Percentiles rank a stretch among this genome's conserved stretches.
phyloP scores from a whole-genome alignment of 306 rosid genomes.

The Prunus davidiana region DNA sequence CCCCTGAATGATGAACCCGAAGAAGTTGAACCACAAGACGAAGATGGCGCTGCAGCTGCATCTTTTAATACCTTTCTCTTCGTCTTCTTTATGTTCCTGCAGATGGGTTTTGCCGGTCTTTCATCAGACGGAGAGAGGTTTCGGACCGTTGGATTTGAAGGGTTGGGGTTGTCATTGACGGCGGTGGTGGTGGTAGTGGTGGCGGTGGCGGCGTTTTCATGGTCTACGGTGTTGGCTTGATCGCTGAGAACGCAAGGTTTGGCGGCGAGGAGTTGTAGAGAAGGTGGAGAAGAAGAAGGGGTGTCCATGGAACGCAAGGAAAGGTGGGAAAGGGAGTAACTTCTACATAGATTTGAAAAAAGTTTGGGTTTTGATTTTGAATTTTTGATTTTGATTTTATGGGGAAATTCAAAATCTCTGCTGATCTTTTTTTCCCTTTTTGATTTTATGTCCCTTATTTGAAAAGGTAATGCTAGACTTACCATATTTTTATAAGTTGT shows the following conservation, averaged over 20 bases:
- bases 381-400: too few relatives aligned
- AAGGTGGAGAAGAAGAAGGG: slow-evolving; percentile 9
- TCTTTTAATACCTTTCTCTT: slow-evolving; percentile 23
- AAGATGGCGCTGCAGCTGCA: slow-evolving; percentile 33
- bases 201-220: background rate
- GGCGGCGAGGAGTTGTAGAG: slow-evolving; percentile 6
- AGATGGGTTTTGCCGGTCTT: slow-evolving; percentile 4
- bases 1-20: slow-evolving; percentile 24
- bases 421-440: too few relatives aligned
- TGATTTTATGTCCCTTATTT: too few relatives aligned
- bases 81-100: slow-evolving; percentile 13
- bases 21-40: slow-evolving; percentile 31
- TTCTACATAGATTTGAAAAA: background rate
- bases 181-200: background rate
- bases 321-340: slow-evolving; percentile 45
- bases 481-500: too few relatives aligned
- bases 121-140: slow-evolving; percentile 7
- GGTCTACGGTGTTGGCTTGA: slow-evolving; percentile 8
- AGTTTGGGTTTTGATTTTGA: too few relatives aligned
- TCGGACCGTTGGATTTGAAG: slow-evolving; percentile 20
- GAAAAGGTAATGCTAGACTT: too few relatives aligned
- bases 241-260: slow-evolving; percentile 6
- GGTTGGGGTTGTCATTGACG: background rate
- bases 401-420: too few relatives aligned
- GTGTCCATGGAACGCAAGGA: slow-evolving; percentile 20